Percentiles rank a stretch among this genome's conserved stretches.
Evolutionary conservation across 139 green algal genomes (phyloP).

Genomic region (Micromonas commoda): DNA sequence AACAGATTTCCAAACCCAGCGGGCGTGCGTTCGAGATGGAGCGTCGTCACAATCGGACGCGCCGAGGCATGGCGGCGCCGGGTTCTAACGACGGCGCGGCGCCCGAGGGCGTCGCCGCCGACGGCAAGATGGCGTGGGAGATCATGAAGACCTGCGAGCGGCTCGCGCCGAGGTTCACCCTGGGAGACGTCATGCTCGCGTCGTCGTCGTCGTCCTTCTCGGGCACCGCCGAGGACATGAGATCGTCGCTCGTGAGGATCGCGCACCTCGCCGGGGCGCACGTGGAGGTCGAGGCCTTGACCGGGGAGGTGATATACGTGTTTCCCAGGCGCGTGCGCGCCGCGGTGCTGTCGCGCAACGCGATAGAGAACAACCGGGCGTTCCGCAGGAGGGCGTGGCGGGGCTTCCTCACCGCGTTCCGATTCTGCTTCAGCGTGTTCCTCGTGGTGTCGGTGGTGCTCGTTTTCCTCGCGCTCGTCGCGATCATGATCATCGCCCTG

Average conservation of each 20-base stretch:
- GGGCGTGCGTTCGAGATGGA: too few species aligned
- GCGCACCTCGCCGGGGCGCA: background rate
- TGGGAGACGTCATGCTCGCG: conserved; percentile 5
- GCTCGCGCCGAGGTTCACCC: background rate
- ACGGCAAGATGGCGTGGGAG: background rate
- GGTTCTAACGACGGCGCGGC: too few species aligned
- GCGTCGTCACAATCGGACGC: too few species aligned
- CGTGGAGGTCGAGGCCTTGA: background rate
- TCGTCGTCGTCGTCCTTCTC: background rate
- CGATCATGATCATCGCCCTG: conserved; percentile 30
- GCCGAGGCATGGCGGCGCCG: too few species aligned
- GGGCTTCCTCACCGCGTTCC: background rate
- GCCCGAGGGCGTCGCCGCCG: too few species aligned
- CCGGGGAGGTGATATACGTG: conserved; percentile 31
- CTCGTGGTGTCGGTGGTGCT: conserved; percentile 22
- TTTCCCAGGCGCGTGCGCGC: background rate
- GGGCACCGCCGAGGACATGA: background rate
- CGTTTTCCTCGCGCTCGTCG: background rate
- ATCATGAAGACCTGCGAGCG: background rate
- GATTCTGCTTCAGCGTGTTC: conserved; percentile 20
- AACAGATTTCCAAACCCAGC: too few species aligned
- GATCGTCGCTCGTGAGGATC: background rate
- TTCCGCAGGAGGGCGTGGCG: background rate
- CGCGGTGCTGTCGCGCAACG: background rate
- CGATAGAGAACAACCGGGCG: background rate